Evolutionary conservation across 495 filamentous ascomycete genomes (phyloP).

Genomic region (Cryomyces antarcticus): DNA sequence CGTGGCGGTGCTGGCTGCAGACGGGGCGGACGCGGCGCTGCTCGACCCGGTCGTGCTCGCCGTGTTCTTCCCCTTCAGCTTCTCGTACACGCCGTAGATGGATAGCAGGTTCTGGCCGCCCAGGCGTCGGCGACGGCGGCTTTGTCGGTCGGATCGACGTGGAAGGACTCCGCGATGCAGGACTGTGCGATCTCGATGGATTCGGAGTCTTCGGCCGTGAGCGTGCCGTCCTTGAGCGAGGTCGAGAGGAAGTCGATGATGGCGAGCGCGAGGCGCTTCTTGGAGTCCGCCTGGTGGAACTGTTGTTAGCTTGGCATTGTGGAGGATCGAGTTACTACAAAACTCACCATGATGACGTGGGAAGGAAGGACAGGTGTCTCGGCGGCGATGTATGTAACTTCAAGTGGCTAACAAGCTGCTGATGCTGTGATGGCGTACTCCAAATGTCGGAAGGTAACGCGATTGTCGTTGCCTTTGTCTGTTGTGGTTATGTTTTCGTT

Average conservation of each 20-base stretch:
- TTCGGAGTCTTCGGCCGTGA: constrained; percentile 70
- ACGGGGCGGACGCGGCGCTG: constrained; percentile 13
- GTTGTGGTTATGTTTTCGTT: too few relatives aligned
- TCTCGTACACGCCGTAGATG: constrained; percentile 94
- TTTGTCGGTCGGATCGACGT: constrained; percentile 65
- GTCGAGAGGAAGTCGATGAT: constrained; percentile 85
- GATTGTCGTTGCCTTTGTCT: too few relatives aligned
- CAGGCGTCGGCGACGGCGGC: constrained; percentile 55
- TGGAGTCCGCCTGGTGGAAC: constrained; percentile 24
- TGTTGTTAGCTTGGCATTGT: too few relatives aligned
- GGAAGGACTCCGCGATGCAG: constrained; percentile 88
- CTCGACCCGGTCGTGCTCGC: constrained; percentile 15
- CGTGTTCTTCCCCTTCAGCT: constrained; percentile 52
- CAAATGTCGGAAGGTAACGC: too few relatives aligned
- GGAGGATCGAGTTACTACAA: too few relatives aligned
- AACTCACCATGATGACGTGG: too few relatives aligned
- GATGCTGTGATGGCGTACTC: too few relatives aligned
- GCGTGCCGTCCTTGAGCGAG: constrained; percentile 73
- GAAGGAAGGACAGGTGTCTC: too few relatives aligned
- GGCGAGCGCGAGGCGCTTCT: constrained; percentile 91
- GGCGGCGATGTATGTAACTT: too few relatives aligned
- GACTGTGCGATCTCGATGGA: constrained; percentile 78
- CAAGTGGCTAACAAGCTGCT: too few relatives aligned
- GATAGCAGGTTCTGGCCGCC: constrained; percentile 65
- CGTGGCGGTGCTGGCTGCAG: neutral